A percentile compares a stretch with the other conserved stretches of the same genome.
phyloP scores from a whole-genome alignment of 139 green algal genomes.

The Chlamydomonas sphaeroides region DNA sequence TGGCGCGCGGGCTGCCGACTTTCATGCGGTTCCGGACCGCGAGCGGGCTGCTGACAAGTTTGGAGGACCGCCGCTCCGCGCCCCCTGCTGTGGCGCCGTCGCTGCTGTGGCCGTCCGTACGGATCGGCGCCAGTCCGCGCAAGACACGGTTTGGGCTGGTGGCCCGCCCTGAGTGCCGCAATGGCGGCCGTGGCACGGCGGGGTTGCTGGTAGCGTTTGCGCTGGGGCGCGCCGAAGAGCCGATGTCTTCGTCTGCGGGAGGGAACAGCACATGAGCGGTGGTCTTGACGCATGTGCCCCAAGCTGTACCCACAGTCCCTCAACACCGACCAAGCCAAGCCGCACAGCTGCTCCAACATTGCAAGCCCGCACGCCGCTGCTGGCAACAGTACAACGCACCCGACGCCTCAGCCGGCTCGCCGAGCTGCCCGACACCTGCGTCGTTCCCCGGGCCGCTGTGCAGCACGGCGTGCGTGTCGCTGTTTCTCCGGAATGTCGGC shows the following conservation, averaged over 20 bases:
- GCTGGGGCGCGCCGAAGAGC: background rate
- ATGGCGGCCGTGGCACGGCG: no score
- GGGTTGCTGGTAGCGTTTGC: background rate
- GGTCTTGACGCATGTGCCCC: background rate
- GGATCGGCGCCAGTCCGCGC: background rate
- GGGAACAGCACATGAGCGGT: no score
- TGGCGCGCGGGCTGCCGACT: slow-evolving; percentile 16
- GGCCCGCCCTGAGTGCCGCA: no score
- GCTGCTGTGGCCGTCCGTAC: background rate
- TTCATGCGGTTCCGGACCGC: background rate
- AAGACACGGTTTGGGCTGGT: slow-evolving; percentile 23
- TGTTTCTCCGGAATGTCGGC: slow-evolving; percentile 8
- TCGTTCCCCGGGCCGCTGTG: no score
- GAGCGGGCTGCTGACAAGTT: background rate
- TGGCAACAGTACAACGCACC: no score
- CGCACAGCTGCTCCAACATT: no score
- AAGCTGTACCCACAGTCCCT: no score
- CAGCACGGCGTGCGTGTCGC: background rate
- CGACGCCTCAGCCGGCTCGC: background rate
- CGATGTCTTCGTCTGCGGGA: slow-evolving; percentile 1
- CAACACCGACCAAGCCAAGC: no score
- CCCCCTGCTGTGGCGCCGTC: no score
- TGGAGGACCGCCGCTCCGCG: no score
- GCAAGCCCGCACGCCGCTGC: no score
- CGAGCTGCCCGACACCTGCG: no score